Percentiles rank a stretch among this genome's conserved stretches.
These are phyloP conservation scores for Pleurotus tuber-regium DNA, from an alignment of 768 basidiomycete species.

Conservation along the genomic window DNA sequence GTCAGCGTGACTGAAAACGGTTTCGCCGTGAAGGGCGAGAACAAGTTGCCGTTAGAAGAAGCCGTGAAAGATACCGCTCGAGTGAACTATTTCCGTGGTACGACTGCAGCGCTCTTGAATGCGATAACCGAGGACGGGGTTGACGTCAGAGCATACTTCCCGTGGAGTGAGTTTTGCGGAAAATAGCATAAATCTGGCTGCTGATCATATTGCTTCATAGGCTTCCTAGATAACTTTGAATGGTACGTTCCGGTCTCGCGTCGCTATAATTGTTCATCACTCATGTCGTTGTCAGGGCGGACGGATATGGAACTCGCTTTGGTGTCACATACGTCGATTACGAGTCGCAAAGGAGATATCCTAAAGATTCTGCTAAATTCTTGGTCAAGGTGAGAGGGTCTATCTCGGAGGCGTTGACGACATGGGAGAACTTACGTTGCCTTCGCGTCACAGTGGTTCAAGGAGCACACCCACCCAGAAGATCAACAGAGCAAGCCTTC, in stretches of 20 bases:
- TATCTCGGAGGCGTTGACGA: background rate
- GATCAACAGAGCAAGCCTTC: constrained; percentile 8
- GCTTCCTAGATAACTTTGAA: constrained; percentile 71
- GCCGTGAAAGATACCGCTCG: constrained; percentile 60
- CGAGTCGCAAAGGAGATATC: constrained; percentile 61
- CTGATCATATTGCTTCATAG: constrained; percentile 26
- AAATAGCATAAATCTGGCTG: too few species aligned
- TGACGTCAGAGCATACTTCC: constrained; percentile 61
- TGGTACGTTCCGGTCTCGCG: constrained; percentile 40
- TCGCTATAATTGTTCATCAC: background rate
- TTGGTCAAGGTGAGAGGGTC: constrained; percentile 43
- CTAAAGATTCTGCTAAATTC: constrained; percentile 61
- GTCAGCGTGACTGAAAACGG: constrained; percentile 72
- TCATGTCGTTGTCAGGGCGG: constrained; percentile 40
- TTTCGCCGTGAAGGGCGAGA: constrained; percentile 67
- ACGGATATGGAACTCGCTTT: constrained; percentile 66
- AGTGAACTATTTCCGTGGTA: constrained; percentile 64
- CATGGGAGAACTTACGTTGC: background rate
- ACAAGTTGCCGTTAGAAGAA: constrained; percentile 46
- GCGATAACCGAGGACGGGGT: constrained; percentile 66
- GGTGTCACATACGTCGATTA: constrained; percentile 74
- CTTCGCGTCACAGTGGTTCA: constrained; percentile 34
- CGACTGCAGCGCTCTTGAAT: constrained; percentile 48
- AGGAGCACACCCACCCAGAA: constrained; percentile 25
- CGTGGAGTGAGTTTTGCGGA: constrained; percentile 56